Base-by-base conservation (phyloP, 139 green algal species). In the Coelastrella sp. region DNA sequence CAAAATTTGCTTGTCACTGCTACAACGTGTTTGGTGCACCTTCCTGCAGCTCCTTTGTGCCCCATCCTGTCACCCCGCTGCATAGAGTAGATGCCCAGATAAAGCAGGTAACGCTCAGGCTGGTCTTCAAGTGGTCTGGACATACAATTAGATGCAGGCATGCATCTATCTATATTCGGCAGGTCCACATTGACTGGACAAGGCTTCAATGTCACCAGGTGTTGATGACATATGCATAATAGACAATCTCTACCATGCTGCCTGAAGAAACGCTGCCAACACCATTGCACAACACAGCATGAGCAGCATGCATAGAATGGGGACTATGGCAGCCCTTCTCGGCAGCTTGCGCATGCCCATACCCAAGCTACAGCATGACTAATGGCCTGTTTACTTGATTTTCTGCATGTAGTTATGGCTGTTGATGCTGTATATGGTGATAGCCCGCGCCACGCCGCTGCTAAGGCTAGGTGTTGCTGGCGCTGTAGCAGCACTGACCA, bases 1-100 rank as follows among this genome's bases (percentile, higher is more conserved):
- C 22, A 49, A 49, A 49, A 49, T 3, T 49, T 49, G 35, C 3
- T 49, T 49, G 35, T 49, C 35, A 49, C 35, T 49, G 35, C 35
- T 49, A 49, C 35, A 49, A 49, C 35, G 35, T 49, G 35, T 20
- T 78, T 57, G n/a, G n/a, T 66, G 35, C 57, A 7, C 20, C 35
- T n/a, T 22, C 15, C 17, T 91, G 93, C 95, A 97, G 94, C 88
- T 96, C 94, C 5, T 97, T 94, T 74, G 94, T 97, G 0, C 92
- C 95, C 1, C 86, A 90, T 1, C 95, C 95, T 3, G 66, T 92
- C 12, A 95, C 92, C 7, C 90, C 94, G 66, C 92, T 97, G 1
- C 95, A 97, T 87, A 79, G 70, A 5, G 87, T 97, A 6, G 93
- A 96, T 76, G 94, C 95, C 6, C 89, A 93, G 4, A 81, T 96